Conservation (phyloP, 2,329 filamentous ascomycete genomes). For the Xylaria hypoxylon region DNA sequence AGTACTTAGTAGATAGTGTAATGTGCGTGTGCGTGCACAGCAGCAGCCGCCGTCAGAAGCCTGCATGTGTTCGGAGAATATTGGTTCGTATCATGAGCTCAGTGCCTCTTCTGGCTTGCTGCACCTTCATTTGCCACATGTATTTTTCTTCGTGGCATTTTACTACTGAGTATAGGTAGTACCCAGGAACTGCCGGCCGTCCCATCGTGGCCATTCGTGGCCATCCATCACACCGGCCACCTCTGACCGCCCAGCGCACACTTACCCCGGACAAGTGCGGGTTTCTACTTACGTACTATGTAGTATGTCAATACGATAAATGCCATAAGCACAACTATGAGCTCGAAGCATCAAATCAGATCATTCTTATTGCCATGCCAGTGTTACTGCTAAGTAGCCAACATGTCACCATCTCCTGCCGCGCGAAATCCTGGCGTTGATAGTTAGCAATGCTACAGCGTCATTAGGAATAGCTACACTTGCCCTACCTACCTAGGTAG, state of each 20-base stretch:
- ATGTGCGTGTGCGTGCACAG: conserved; percentile 10
- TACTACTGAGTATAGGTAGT: too few relatives aligned
- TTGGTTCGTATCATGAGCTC: conserved; percentile 21
- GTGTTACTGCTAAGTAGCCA: neutral
- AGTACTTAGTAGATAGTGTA: neutral
- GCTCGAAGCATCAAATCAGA: conserved; percentile 15
- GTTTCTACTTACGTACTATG: too few relatives aligned
- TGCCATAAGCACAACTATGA: conserved; percentile 10
- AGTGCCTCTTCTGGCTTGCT: conserved; percentile 8
- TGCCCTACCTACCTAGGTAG: too few relatives aligned
- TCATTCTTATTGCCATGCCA: neutral
- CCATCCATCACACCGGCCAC: conserved; percentile 1
- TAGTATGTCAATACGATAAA: conserved; percentile 8
- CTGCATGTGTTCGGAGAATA: conserved; percentile 34
- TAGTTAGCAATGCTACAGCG: conserved; percentile 14
- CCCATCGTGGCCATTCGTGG: conserved; percentile 6
- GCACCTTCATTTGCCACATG: neutral
- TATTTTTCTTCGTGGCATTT: conserved; percentile 7
- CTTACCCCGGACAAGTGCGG: conserved; percentile 12
- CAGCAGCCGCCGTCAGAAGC: conserved; percentile 14
- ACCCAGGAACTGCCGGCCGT: conserved; percentile 18
- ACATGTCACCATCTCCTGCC: conserved; percentile 8
- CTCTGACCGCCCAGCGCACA: conserved; percentile 11
- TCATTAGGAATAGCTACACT: conserved; percentile 10
- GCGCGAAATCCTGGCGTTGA: conserved; percentile 2